Evolutionary conservation across 805 yeast species (phyloP).

Genomic region (Saccharomycopsis fermentans): DNA sequence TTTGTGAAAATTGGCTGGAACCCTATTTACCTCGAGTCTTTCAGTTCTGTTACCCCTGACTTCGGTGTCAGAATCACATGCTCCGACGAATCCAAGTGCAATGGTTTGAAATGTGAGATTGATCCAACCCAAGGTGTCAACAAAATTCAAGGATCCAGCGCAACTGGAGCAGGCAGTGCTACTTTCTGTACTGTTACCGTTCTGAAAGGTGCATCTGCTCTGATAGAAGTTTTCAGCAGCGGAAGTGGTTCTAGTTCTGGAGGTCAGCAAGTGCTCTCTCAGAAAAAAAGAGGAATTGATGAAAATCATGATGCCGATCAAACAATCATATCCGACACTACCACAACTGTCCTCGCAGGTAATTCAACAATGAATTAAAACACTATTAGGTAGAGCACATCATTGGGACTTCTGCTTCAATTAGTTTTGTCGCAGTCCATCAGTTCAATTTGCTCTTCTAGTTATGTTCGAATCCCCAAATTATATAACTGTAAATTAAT

Average conservation of each 20-base stretch:
- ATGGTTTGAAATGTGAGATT: constrained; percentile 73
- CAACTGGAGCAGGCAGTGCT: constrained; percentile 54
- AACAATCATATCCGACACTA: background rate
- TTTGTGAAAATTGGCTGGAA: constrained; percentile 86
- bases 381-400: too few relatives aligned
- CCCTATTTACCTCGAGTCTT: constrained; percentile 67
- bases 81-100: constrained; percentile 57
- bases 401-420: background rate
- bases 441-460: background rate
- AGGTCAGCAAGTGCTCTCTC: background rate
- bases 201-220: constrained; percentile 48
- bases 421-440: background rate
- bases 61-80: constrained; percentile 71
- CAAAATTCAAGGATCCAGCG: constrained; percentile 35
- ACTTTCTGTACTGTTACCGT: constrained; percentile 81
- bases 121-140: constrained; percentile 64
- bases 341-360: background rate
- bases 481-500: background rate
- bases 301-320: background rate
- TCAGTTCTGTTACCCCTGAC: constrained; percentile 43
- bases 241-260: constrained; percentile 6
- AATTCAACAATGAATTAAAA: constrained; percentile 5
- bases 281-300: background rate
- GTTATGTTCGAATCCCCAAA: background rate
- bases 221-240: constrained; percentile 56